These are phyloP conservation scores for Centella asiatica DNA, from an alignment of 129 eudicot species.

Conservation along the genomic window DNA sequence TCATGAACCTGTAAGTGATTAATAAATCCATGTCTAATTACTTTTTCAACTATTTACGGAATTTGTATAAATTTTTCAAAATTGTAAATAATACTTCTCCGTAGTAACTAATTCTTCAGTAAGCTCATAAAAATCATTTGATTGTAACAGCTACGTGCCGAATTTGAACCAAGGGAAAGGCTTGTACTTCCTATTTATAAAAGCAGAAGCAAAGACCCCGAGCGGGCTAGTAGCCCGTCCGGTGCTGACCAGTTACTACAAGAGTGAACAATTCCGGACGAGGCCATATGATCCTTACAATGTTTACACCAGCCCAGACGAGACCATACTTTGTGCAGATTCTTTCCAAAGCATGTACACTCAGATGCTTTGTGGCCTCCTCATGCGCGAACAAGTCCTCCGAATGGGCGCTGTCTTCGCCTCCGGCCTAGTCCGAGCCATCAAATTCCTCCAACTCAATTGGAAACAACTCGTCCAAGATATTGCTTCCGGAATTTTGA, in stretches of 20 bases:
- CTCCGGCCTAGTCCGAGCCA: conserved; percentile 49
- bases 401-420: conserved; percentile 56
- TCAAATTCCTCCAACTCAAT: conserved; percentile 37
- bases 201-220: conserved; percentile 29
- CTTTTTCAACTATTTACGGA: too few relatives aligned
- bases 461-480: conserved; percentile 40
- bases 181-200: conserved; percentile 35
- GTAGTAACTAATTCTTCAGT: too few relatives aligned
- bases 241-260: conserved; percentile 43
- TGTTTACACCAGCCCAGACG: conserved; percentile 45
- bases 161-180: conserved; percentile 53
- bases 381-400: conserved; percentile 32
- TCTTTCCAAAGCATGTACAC: conserved; percentile 54
- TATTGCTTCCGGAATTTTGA: conserved; percentile 31
- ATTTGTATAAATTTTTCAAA: too few relatives aligned
- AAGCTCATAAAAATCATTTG: conserved; percentile 7
- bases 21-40: background rate
- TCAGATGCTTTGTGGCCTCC: conserved; percentile 49
- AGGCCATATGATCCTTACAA: conserved; percentile 41
- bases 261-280: conserved; percentile 28
- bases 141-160: conserved; percentile 36
- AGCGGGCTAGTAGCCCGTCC: conserved; percentile 42
- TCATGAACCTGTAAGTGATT: conserved; percentile 36
- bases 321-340: conserved; percentile 39
- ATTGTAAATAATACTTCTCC: too few relatives aligned